Percentiles rank a stretch among this genome's conserved stretches.
phyloP scores from a whole-genome alignment of 2,329 filamentous ascomycete genomes.

The Chaetomium sp. region DNA sequence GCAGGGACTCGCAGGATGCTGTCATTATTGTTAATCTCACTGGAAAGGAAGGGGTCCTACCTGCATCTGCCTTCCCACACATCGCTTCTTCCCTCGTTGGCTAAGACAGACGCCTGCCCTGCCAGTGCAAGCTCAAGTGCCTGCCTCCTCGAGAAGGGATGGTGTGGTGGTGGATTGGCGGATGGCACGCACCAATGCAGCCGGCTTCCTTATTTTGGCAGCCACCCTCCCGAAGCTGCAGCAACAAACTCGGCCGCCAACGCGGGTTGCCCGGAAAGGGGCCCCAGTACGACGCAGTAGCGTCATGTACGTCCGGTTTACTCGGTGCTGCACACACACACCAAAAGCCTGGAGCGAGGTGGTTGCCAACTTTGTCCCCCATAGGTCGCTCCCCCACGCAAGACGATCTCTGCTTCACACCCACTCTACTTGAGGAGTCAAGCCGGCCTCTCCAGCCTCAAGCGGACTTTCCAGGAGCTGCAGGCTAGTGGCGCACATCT shows the following conservation, averaged over 20 bases:
- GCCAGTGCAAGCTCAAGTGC: neutral
- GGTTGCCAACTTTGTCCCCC: neutral
- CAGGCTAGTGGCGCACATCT: neutral
- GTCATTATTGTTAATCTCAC: constrained; percentile 3
- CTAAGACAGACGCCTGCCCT: neutral
- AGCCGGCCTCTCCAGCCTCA: neutral
- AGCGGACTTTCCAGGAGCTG: neutral
- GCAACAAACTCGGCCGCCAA: constrained; percentile 2
- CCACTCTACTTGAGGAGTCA: neutral
- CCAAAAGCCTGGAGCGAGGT: neutral
- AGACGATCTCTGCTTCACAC: constrained; percentile 1
- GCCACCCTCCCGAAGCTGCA: neutral
- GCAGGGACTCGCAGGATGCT: constrained; percentile 10
- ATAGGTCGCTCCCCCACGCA: constrained; percentile 3
- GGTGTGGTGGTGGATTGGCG: neutral
- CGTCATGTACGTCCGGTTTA: neutral
- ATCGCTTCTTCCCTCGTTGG: neutral
- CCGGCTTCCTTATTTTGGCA: constrained; percentile 15
- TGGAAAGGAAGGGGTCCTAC: constrained; percentile 11
- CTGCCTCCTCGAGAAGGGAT: neutral
- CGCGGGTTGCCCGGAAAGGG: constrained; percentile 23
- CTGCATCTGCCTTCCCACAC: constrained; percentile 7
- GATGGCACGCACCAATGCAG: neutral
- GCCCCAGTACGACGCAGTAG: constrained; percentile 11
- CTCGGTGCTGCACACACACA: neutral